Percentiles rank a stretch among this genome's conserved stretches.
Conservation (phyloP, 495 filamentous ascomycete species). For the Penicillium ucsense region DNA sequence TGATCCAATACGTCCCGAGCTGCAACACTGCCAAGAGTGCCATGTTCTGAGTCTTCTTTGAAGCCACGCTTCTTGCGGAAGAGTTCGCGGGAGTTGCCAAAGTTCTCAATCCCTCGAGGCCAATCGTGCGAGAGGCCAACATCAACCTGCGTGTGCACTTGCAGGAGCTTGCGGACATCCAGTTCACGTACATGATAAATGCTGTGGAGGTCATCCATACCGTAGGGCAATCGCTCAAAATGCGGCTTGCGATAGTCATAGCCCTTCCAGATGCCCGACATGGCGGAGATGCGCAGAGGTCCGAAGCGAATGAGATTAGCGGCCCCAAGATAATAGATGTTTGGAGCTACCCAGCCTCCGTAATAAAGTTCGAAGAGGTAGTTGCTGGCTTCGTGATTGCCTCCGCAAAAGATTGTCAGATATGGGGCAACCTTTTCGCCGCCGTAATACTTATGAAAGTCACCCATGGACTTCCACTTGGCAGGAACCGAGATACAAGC, state of each 20-base stretch:
- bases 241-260: constrained; percentile 76
- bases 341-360: constrained; percentile 92
- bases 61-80: constrained; percentile 66
- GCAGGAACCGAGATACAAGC: constrained; percentile 74
- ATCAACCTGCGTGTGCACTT: constrained; percentile 73
- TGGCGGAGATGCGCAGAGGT: constrained; percentile 73
- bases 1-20: constrained; percentile 70
- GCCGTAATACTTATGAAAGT: constrained; percentile 90
- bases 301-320: constrained; percentile 79
- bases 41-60: constrained; percentile 57
- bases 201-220: constrained; percentile 54
- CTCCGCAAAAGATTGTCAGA: constrained; percentile 82
- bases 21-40: constrained; percentile 66
- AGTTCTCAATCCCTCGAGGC: constrained; percentile 70
- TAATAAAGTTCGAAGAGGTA: constrained; percentile 87
- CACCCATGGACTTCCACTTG: constrained; percentile 75
- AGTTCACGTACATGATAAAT: constrained; percentile 85
- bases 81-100: constrained; percentile 53
- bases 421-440: constrained; percentile 69
- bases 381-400: constrained; percentile 89
- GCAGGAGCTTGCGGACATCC: constrained; percentile 85
- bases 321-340: constrained; percentile 93
- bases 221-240: constrained; percentile 80
- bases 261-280: constrained; percentile 89
- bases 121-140: constrained; percentile 92